These are phyloP conservation scores for Lentithecium fluviatile DNA, from an alignment of 495 filamentous ascomycete species.

Conservation along the genomic window DNA sequence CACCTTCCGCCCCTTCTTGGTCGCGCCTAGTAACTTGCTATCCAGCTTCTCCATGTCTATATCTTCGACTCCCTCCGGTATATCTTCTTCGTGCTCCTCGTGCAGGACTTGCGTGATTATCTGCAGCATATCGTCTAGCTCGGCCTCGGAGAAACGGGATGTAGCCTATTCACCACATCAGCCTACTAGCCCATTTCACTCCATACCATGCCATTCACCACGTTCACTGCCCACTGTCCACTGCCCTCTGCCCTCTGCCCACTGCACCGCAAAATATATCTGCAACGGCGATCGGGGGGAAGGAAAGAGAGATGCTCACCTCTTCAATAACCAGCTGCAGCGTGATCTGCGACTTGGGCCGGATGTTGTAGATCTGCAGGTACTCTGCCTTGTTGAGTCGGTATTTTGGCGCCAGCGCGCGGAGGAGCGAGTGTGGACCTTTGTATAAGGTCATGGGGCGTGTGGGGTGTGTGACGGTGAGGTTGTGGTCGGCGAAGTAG, in stretches of 20 bases:
- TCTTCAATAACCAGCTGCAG: constrained; percentile 31
- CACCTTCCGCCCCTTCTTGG: constrained; percentile 13
- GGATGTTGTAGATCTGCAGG: constrained; percentile 30
- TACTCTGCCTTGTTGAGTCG: constrained; percentile 30
- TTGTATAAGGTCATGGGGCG: constrained; percentile 26
- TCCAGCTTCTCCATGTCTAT: constrained; percentile 18
- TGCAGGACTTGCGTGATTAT: constrained; percentile 10
- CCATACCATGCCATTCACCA: no score
- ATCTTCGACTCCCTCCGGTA: constrained; percentile 18
- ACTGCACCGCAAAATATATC: no score
- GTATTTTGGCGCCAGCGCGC: constrained; percentile 24
- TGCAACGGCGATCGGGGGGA: not conserved
- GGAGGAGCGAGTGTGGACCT: constrained; percentile 22
- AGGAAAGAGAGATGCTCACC: constrained; percentile 7
- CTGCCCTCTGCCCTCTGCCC: no score
- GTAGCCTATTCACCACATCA: not conserved
- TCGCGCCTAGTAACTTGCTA: constrained; percentile 14
- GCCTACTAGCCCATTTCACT: no score
- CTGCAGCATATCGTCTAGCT: constrained; percentile 12
- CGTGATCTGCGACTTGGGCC: constrained; percentile 8
- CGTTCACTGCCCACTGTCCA: no score
- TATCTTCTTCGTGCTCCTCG: constrained; percentile 8
- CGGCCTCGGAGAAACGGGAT: constrained; percentile 3
- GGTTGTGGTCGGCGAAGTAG: not conserved
- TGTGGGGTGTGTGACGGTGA: constrained; percentile 1